These are phyloP conservation scores for Epithele typhae DNA, from an alignment of 768 basidiomycete species.

Conservation along the genomic window DNA sequence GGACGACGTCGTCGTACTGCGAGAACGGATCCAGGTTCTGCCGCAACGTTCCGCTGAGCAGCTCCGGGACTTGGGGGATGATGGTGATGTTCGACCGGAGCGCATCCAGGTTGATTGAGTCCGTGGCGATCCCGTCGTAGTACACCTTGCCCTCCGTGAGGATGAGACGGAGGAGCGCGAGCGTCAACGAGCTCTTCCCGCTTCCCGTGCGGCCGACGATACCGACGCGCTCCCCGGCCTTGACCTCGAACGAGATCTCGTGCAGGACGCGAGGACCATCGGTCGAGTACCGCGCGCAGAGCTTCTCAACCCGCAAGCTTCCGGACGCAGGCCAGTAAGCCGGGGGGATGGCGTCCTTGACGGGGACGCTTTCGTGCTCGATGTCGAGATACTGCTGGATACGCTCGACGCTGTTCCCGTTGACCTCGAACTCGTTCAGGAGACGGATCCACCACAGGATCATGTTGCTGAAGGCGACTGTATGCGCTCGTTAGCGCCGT, in stretches of 20 bases:
- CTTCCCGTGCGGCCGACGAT: slow-evolving; percentile 58
- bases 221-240: slow-evolving; percentile 56
- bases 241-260: slow-evolving; percentile 45
- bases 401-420: slow-evolving; percentile 36
- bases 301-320: slow-evolving; percentile 39
- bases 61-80: slow-evolving; percentile 54
- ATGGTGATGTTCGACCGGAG: slow-evolving; percentile 52
- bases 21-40: slow-evolving; percentile 57
- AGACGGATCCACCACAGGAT: slow-evolving; percentile 49
- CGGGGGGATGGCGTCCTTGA: slow-evolving; percentile 40
- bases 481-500: background rate
- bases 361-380: slow-evolving; percentile 44
- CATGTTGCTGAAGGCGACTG: slow-evolving; percentile 51
- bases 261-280: slow-evolving; percentile 54
- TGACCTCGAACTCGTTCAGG: slow-evolving; percentile 43
- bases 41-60: slow-evolving; percentile 51
- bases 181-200: slow-evolving; percentile 48
- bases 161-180: slow-evolving; percentile 52
- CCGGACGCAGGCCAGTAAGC: slow-evolving; percentile 61
- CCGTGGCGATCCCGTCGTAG: slow-evolving; percentile 45
- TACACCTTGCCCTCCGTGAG: slow-evolving; percentile 46
- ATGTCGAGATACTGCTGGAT: slow-evolving; percentile 49
- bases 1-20: slow-evolving; percentile 45
- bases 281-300: slow-evolving; percentile 42
- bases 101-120: slow-evolving; percentile 46